A percentile compares a stretch with the other conserved stretches of the same genome.
Evolutionary conservation across 306 rosid genomes (phyloP).

Genomic region (Pterocarpus santalinus): DNA sequence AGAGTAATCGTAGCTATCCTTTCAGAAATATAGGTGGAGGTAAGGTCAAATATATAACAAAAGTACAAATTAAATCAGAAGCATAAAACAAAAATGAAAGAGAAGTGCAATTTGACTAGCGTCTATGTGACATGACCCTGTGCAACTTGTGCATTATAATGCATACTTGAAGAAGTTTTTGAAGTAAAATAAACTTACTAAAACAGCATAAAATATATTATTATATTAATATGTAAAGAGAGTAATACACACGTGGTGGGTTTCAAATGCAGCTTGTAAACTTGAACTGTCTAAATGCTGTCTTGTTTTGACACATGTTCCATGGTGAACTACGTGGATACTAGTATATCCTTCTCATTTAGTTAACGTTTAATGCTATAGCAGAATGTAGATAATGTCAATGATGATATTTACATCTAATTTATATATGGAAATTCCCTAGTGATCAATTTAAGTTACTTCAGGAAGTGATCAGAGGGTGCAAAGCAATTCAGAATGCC

Average conservation of each 20-base stretch:
- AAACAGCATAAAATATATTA: background rate
- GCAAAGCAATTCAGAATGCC: background rate
- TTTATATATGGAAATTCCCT: background rate
- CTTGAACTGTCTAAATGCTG: background rate
- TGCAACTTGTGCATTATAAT: background rate
- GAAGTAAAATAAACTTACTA: background rate
- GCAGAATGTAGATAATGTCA: background rate
- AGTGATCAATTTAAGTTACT: background rate
- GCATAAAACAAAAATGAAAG: background rate
- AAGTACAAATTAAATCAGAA: slow-evolving; percentile 20
- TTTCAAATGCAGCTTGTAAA: slow-evolving; percentile 14
- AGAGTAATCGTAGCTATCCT: background rate
- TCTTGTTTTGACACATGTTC: slow-evolving; percentile 2
- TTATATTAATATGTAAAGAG: background rate
- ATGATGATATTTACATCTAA: background rate
- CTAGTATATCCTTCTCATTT: slow-evolving; percentile 2
- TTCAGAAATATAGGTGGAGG: slow-evolving; percentile 15
- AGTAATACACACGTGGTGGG: slow-evolving; percentile 11
- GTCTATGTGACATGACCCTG: background rate
- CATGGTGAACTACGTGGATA: slow-evolving; percentile 5
- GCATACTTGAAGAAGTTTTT: background rate
- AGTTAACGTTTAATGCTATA: slow-evolving; percentile 33
- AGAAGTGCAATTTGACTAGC: slow-evolving; percentile 16
- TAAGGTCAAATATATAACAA: slow-evolving; percentile 8
- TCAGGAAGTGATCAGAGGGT: background rate